Base-by-base conservation (phyloP, 1,284 basidiomycete species). In the Caloboletus inedulis region DNA sequence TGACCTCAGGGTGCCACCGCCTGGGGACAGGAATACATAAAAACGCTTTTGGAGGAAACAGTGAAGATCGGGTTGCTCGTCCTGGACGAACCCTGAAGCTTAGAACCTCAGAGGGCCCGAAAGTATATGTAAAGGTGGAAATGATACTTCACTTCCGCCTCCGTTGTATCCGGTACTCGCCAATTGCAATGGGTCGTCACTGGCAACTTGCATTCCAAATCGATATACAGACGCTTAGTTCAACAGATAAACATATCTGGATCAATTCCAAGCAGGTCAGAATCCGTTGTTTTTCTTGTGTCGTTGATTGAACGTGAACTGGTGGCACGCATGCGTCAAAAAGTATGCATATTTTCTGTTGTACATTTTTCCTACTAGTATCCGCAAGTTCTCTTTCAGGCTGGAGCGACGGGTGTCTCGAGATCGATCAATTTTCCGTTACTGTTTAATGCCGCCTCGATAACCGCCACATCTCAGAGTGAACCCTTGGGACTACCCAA, bases 381-480 rank as follows among this genome's bases (percentile, higher is more conserved):
- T 7, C 12, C 4, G 12, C 16, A 31, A 10, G 7, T 2, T 40
- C 5, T 5, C 21, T 29, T 49, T 59, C 40, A 60, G 9, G 35
- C 43, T 5, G 44, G 41, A n/a, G 49, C 2, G 25, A 69, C 61
- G 25, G 80, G 63, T 56, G 72, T 74, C 41, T 70, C 72, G 49
- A 91, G 70, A 63, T 87, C 80, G 9, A 89, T 74, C 44, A 79
- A 65, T 50, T 72, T 61, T 2, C 91, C 90, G 16, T 79, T 70
- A 61, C 87, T 90, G 41, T 77, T 82, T 69, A 93, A 72, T 35
- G 80, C 79, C n/a, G 86, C 89, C 71, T 94, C 74, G 57, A 93
- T 85, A 59, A 91, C 76, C 30, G 85, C 85, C 23, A 93, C 82
- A 64, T 93, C 90, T 57, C 74, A 73, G 52, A 94, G 71, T 23